Evolutionary conservation across 495 filamentous ascomycete species (phyloP).

Genomic region (Acidomyces sp.): DNA sequence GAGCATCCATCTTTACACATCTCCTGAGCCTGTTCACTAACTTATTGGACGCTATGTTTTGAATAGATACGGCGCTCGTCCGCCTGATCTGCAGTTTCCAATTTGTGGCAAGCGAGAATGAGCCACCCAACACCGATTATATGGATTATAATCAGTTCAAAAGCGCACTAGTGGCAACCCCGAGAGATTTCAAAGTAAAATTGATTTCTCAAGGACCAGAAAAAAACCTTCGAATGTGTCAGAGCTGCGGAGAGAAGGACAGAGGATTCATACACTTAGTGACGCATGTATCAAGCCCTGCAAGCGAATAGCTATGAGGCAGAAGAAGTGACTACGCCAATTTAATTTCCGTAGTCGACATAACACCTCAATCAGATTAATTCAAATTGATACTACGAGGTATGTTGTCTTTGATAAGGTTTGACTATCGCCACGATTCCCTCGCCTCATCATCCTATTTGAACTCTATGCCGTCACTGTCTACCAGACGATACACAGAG

Average conservation of each 20-base stretch:
- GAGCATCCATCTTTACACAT: too few relatives aligned
- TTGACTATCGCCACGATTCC: not conserved
- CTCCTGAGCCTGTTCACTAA: too few relatives aligned
- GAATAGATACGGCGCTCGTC: conserved; percentile 36
- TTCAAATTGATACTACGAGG: not conserved
- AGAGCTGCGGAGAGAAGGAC: conserved; percentile 17
- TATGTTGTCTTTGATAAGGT: not conserved
- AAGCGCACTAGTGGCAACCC: conserved; percentile 42
- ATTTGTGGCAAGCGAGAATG: conserved; percentile 36
- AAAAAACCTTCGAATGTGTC: conserved; percentile 9
- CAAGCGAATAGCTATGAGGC: not conserved
- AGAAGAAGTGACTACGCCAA: not conserved
- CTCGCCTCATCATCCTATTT: too few relatives aligned
- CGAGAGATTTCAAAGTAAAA: conserved; percentile 39
- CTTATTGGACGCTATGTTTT: too few relatives aligned
- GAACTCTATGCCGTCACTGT: conserved; percentile 6
- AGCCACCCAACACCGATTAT: conserved; percentile 44
- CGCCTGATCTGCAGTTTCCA: conserved; percentile 38
- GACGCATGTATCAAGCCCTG: not conserved
- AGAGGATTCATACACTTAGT: conserved; percentile 3
- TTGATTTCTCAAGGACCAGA: conserved; percentile 36
- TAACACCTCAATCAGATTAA: not conserved
- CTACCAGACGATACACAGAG: conserved; percentile 3
- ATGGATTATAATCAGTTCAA: conserved; percentile 46
- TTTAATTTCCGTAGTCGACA: not conserved